Evolutionary conservation across 768 basidiomycete genomes (phyloP), one percentile per base, ranked within the genome.

Genomic region (Sutorius australiensis): DNA sequence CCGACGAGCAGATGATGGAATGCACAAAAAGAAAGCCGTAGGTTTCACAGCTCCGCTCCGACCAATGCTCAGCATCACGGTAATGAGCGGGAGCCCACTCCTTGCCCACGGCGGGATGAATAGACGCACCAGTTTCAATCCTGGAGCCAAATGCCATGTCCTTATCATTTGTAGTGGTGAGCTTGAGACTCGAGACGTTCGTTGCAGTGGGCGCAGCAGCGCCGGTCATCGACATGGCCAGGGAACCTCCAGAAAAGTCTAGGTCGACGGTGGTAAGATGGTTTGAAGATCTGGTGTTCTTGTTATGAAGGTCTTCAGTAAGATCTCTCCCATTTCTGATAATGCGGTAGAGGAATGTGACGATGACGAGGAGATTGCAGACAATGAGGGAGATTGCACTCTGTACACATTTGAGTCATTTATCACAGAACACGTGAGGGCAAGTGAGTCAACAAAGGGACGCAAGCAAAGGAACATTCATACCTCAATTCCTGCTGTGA

Each of bases 401-500:
- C 75, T 75, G 39, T 24, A 38, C 6, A 16, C n/a, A 46, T 28
- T 36, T 37, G 32, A 34, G 39, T 16, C 46, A 41, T 37, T 9
- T 42, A 28, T 16, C 12, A 10, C 16, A 14, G 27, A 50, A 33
- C n/a, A 30, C 31, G 27, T n/a, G 27, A 6, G 41, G 21, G 33
- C 11, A 36, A 19, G 9, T 2, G 7, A 1, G 16, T 42, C 9
- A 28, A 42, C 4, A 14, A 13, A 27, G 2, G 33, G 17, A 21
- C 7, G 12, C 13, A 19, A 37, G 5, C 32, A 10, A 24, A 19
- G 19, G 5, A 12, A 31, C 6, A 17, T 28, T 19, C 67, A 32
- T 57, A 76, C 76, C 73, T 81, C 80, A 17, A 78, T 67, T 9
- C 77, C 53, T 5, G 75, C 77, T 0, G 75, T 66, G 16, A 48